A percentile compares a stretch with the other conserved stretches of the same genome.
These are phyloP conservation scores for Plantago coronopus DNA, from an alignment of 305 asterid species.

Conservation along the genomic window DNA sequence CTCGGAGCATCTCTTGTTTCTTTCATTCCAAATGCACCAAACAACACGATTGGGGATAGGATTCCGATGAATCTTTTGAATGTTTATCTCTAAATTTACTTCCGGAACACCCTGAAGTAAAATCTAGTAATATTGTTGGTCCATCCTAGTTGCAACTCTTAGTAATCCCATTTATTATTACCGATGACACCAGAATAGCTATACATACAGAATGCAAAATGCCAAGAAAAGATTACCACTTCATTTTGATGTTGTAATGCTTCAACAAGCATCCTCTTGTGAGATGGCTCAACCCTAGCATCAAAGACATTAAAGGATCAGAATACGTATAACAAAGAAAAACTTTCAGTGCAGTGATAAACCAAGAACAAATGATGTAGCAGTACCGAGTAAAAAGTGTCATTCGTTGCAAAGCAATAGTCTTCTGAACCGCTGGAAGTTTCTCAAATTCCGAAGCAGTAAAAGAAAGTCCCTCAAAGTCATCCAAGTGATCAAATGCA, in stretches of 20 bases:
- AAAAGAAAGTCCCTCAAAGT: conserved; percentile 77
- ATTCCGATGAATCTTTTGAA: too few species aligned
- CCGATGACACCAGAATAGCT: conserved; percentile 16
- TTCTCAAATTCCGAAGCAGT: conserved; percentile 97
- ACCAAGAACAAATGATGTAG: conserved; percentile 9
- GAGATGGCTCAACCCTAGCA: conserved; percentile 97
- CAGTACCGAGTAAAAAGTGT: conserved; percentile 73
- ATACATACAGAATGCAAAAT: conserved; percentile 6
- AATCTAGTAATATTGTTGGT: background rate
- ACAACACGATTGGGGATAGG: too few species aligned
- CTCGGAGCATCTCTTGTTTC: too few species aligned
- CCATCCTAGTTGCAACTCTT: background rate
- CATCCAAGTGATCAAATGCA: conserved; percentile 78
- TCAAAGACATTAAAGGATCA: conserved; percentile 19
- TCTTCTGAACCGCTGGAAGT: conserved; percentile 82
- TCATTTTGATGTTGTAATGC: conserved; percentile 95
- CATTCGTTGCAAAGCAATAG: conserved; percentile 87
- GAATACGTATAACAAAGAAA: background rate
- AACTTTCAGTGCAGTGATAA: conserved; percentile 20
- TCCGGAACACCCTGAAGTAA: background rate
- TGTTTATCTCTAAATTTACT: too few species aligned
- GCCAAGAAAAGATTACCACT: conserved; percentile 56
- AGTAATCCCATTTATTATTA: background rate
- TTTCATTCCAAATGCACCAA: too few species aligned
- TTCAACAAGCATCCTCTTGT: conserved; percentile 97